Conservation (phyloP, 176 grass and related monocot genomes). For the Lolium rigidum region DNA sequence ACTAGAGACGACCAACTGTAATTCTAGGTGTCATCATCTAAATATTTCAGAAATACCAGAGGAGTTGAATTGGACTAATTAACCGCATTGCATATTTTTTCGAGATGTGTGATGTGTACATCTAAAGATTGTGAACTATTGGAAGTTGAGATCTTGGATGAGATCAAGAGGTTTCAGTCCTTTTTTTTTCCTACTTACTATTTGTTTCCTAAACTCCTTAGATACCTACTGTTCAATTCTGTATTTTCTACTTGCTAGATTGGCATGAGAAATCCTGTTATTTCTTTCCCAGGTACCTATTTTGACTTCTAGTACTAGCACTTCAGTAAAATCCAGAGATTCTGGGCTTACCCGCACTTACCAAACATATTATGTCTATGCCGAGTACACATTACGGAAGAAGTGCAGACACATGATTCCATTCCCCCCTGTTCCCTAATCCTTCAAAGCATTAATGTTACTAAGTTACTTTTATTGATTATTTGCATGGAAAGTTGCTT, state of each 20-base stretch:
- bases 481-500: conserved; percentile 11
- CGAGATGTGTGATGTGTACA: background rate
- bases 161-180: background rate
- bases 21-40: background rate
- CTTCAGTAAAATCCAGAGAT: background rate
- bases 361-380: conserved; percentile 22
- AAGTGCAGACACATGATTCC: background rate
- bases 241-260: background rate
- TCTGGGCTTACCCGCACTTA: background rate
- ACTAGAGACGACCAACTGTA: background rate
- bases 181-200: background rate
- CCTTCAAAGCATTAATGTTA: background rate
- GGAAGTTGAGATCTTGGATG: background rate
- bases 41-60: background rate
- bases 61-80: background rate
- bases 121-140: conserved; percentile 1
- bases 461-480: background rate
- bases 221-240: background rate
- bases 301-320: background rate
- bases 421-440: background rate
- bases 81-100: background rate
- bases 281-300: background rate
- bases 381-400: background rate
- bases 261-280: background rate
- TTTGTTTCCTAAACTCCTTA: background rate